Evolutionary conservation across 1,139 yeast genomes (phyloP).

Genomic region (Wickerhamomyces sp.): DNA sequence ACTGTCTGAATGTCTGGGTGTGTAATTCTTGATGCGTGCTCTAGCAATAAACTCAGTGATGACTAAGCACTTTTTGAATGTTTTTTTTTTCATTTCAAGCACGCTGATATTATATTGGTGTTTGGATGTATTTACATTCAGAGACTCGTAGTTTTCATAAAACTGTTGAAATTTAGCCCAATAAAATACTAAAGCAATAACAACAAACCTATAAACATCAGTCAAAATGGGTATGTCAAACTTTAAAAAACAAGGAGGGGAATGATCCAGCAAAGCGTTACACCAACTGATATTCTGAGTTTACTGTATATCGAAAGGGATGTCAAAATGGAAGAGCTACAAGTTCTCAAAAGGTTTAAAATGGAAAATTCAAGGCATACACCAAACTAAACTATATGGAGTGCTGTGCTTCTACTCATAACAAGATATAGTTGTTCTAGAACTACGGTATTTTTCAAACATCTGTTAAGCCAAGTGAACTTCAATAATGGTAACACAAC

Average conservation of each 20-base stretch:
- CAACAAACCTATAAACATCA: conserved; percentile 21
- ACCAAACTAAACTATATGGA: too few species aligned
- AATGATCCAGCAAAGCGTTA: background rate
- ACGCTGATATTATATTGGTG: conserved; percentile 7
- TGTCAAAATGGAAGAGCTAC: too few species aligned
- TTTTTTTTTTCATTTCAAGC: background rate
- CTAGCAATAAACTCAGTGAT: background rate
- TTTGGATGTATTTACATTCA: conserved; percentile 3
- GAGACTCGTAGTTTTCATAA: conserved; percentile 7
- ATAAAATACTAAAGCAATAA: background rate
- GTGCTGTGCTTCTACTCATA: too few species aligned
- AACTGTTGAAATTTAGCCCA: conserved; percentile 8
- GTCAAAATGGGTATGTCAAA: conserved; percentile 25
- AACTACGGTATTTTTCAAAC: too few species aligned
- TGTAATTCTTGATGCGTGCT: background rate
- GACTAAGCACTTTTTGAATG: conserved; percentile 1
- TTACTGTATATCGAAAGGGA: too few species aligned
- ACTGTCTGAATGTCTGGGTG: conserved; percentile 1
- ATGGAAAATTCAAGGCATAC: too few species aligned
- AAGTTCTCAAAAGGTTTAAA: background rate
- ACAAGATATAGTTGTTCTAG: too few species aligned
- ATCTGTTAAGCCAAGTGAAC: too few species aligned
- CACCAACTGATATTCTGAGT: too few species aligned
- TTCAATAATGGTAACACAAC: too few species aligned
- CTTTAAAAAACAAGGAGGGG: background rate